phyloP scores from a whole-genome alignment of 1,139 yeast genomes.

The Suhomyces anneliseae region DNA sequence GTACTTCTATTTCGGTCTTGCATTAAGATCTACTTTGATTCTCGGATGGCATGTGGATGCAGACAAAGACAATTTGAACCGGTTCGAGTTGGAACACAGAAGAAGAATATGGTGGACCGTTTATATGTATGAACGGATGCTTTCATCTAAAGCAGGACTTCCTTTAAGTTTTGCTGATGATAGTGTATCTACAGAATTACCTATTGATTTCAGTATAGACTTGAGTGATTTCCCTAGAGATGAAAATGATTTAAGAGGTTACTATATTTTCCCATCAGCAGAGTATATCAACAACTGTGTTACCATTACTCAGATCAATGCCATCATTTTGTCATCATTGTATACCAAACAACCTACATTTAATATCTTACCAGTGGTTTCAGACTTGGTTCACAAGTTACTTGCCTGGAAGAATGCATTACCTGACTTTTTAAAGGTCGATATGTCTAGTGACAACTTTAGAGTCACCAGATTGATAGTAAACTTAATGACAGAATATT shows the following conservation, averaged over 20 bases:
- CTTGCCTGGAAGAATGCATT: slow-evolving; percentile 69
- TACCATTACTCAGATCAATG: slow-evolving; percentile 77
- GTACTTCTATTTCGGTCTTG: slow-evolving; percentile 77
- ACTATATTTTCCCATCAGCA: slow-evolving; percentile 77
- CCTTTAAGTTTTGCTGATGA: slow-evolving; percentile 80
- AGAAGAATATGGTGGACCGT: slow-evolving; percentile 91
- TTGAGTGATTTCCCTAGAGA: slow-evolving; percentile 53
- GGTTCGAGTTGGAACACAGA: slow-evolving; percentile 76
- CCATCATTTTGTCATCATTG: slow-evolving; percentile 66
- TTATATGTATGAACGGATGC: slow-evolving; percentile 83
- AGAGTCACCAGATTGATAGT: slow-evolving; percentile 68
- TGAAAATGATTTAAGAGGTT: slow-evolving; percentile 49
- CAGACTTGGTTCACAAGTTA: slow-evolving; percentile 67
- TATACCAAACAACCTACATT: slow-evolving; percentile 77
- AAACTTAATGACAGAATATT: slow-evolving; percentile 81
- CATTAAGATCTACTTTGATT: slow-evolving; percentile 69
- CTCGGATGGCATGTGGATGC: slow-evolving; percentile 86
- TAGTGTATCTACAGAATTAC: slow-evolving; percentile 73
- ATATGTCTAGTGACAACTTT: slow-evolving; percentile 55
- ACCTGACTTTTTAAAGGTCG: slow-evolving; percentile 65
- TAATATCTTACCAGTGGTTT: slow-evolving; percentile 72
- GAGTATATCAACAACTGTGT: slow-evolving; percentile 79
- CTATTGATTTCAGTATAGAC: slow-evolving; percentile 67
- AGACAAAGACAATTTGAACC: slow-evolving; percentile 59
- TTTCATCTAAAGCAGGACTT: slow-evolving; percentile 81